phyloP scores from a whole-genome alignment of 192 early-diverging fungal genomes.

The Thoreauomyces humboldtii region DNA sequence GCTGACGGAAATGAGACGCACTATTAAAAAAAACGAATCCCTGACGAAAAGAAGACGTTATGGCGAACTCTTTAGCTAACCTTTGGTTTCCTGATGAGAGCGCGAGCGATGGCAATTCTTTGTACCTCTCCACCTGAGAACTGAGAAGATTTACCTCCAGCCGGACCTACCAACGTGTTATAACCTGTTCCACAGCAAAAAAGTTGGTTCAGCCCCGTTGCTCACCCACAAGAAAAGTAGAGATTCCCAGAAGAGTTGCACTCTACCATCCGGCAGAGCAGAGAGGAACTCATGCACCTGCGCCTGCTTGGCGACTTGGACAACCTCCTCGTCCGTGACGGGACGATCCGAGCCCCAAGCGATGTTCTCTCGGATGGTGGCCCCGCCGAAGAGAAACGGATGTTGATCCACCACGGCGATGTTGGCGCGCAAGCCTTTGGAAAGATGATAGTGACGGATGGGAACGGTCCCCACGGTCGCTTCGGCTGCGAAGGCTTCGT shows the following conservation, averaged over 20 bases:
- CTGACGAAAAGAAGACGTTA: too few relatives aligned
- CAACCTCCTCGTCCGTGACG: slow-evolving; percentile 55
- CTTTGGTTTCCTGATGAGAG: slow-evolving; percentile 81
- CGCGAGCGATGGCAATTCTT: slow-evolving; percentile 81
- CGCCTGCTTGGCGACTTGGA: slow-evolving; percentile 50
- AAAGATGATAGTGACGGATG: slow-evolving; percentile 9
- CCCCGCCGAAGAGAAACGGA: slow-evolving; percentile 90
- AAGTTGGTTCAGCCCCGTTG: too few relatives aligned
- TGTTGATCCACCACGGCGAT: slow-evolving; percentile 1
- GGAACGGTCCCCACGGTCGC: slow-evolving; percentile 37
- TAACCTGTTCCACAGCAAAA: too few relatives aligned
- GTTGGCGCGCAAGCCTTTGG: slow-evolving; percentile 2
- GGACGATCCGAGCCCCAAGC: slow-evolving; percentile 69
- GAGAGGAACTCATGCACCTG: slow-evolving; percentile 77
- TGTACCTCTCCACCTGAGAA: too few relatives aligned
- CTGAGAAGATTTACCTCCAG: too few relatives aligned
- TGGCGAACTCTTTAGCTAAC: too few relatives aligned
- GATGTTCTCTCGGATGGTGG: slow-evolving; percentile 90
- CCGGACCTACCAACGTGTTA: too few relatives aligned
- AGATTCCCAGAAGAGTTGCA: too few relatives aligned
- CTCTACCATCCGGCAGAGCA: slow-evolving; percentile 41
- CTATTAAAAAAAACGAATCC: too few relatives aligned
- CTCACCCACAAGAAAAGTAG: too few relatives aligned
- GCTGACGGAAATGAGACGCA: too few relatives aligned
- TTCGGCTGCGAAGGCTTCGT: slow-evolving; percentile 61